A percentile compares a stretch with the other conserved stretches of the same genome.
Conservation (phyloP, 768 basidiomycete genomes). For the Leccinum rimulosum region DNA sequence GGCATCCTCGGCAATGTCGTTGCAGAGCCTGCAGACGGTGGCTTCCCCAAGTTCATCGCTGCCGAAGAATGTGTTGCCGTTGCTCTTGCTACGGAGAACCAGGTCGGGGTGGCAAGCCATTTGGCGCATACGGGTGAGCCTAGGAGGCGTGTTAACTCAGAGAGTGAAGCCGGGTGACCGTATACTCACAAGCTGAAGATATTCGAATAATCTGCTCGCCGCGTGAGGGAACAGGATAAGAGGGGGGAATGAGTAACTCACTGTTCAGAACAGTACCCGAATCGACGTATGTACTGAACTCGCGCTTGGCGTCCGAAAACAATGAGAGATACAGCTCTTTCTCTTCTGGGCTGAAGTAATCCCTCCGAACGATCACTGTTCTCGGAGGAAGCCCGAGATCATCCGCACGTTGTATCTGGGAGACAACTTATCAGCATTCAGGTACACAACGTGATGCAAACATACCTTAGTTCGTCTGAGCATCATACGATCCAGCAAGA, state of each 20-base stretch:
- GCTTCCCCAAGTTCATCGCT: conserved; percentile 64
- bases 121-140: conserved; percentile 93
- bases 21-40: conserved; percentile 91
- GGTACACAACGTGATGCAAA: not conserved
- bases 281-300: conserved; percentile 88
- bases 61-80: conserved; percentile 56
- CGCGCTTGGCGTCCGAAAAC: conserved; percentile 89
- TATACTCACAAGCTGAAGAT: conserved; percentile 72
- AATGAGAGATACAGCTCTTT: conserved; percentile 91
- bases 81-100: conserved; percentile 84
- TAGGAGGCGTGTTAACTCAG: conserved; percentile 27
- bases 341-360: conserved; percentile 96
- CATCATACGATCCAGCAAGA: conserved; percentile 94
- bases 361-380: conserved; percentile 81
- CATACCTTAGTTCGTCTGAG: conserved; percentile 80
- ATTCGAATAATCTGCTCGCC: conserved; percentile 73
- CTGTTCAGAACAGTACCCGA: conserved; percentile 92
- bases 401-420: conserved; percentile 88
- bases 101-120: conserved; percentile 96
- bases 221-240: conserved; percentile 6
- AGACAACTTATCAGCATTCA: not conserved
- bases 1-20: conserved; percentile 95
- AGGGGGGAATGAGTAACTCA: conserved; percentile 38
- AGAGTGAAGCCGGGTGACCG: not conserved
- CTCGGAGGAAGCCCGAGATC: conserved; percentile 94